These are phyloP conservation scores for Ammopiptanthus mongolicus DNA, from an alignment of 306 rosid species.

Conservation along the genomic window DNA sequence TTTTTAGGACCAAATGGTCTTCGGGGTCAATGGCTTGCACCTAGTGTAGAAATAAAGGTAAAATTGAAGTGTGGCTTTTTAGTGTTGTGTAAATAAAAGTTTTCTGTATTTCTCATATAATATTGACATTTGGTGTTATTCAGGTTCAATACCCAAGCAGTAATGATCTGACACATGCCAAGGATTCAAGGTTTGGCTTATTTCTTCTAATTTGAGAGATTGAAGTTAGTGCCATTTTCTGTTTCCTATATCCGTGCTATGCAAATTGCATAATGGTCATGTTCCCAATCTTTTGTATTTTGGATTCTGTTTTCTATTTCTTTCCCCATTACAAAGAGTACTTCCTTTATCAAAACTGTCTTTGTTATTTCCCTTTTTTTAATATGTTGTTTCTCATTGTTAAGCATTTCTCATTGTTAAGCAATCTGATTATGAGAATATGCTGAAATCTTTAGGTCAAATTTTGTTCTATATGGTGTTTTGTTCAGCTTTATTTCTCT, in stretches of 20 bases:
- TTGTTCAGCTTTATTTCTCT: slow-evolving; percentile 9
- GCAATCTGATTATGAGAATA: neutral
- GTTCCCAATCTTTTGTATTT: neutral
- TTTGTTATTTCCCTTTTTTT: neutral
- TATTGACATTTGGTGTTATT: slow-evolving; percentile 5
- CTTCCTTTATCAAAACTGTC: neutral
- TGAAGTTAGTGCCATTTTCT: neutral
- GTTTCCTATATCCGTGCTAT: slow-evolving; percentile 6
- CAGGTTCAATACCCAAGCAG: slow-evolving; percentile 94
- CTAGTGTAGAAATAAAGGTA: slow-evolving; percentile 72
- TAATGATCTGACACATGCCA: slow-evolving; percentile 41
- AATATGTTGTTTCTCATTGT: slow-evolving; percentile 7
- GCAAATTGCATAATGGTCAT: slow-evolving; percentile 8
- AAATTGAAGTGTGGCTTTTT: neutral
- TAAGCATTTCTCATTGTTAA: slow-evolving; percentile 3
- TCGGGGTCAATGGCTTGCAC: slow-evolving; percentile 87
- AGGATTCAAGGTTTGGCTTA: slow-evolving; percentile 53
- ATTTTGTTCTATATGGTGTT: neutral
- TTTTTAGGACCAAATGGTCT: slow-evolving; percentile 94
- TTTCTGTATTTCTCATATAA: slow-evolving; percentile 7
- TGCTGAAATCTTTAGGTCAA: slow-evolving; percentile 4
- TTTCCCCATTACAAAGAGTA: neutral
- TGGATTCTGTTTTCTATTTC: slow-evolving; percentile 7
- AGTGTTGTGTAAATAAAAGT: slow-evolving; percentile 6
- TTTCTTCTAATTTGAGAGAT: slow-evolving; percentile 6